Evolutionary conservation across 1,284 basidiomycete species (phyloP).

Genomic region (Ganoderma sinense): DNA sequence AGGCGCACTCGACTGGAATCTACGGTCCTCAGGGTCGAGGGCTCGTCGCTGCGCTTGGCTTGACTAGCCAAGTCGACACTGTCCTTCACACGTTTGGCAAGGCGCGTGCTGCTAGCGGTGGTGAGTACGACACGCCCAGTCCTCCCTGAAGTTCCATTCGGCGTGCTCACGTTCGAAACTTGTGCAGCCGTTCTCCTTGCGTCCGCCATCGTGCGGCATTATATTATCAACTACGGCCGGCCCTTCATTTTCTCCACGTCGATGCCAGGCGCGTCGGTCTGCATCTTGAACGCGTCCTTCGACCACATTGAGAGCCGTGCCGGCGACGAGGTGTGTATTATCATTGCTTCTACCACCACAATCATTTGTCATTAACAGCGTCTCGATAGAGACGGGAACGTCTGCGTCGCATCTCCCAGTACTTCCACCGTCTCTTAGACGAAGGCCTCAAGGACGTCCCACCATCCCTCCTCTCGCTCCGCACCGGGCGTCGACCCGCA

Average conservation of each 20-base stretch:
- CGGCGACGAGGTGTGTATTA: constrained; percentile 18
- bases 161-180: neutral
- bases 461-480: constrained; percentile 19
- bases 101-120: constrained; percentile 71
- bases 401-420: constrained; percentile 16
- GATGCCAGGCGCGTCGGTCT: constrained; percentile 73
- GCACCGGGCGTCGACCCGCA: constrained; percentile 5
- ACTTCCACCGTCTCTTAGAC: constrained; percentile 21
- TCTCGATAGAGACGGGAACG: neutral
- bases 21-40: constrained; percentile 83
- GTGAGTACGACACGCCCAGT: constrained; percentile 49
- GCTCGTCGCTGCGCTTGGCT: constrained; percentile 62
- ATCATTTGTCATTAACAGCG: neutral
- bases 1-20: constrained; percentile 85
- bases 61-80: constrained; percentile 56
- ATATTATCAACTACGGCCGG: constrained; percentile 90
- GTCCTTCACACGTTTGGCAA: constrained; percentile 74
- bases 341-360: neutral
- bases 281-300: constrained; percentile 23
- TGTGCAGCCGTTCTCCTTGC: constrained; percentile 78
- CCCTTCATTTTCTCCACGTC: constrained; percentile 89
- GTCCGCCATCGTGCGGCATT: constrained; percentile 73
- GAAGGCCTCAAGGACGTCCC: constrained; percentile 19
- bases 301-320: constrained; percentile 25
- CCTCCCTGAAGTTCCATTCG: neutral